A percentile compares a stretch with the other conserved stretches of the same genome.
Evolutionary conservation across 2,329 filamentous ascomycete species (phyloP).

Genomic region (Hypocrella siamensis): DNA sequence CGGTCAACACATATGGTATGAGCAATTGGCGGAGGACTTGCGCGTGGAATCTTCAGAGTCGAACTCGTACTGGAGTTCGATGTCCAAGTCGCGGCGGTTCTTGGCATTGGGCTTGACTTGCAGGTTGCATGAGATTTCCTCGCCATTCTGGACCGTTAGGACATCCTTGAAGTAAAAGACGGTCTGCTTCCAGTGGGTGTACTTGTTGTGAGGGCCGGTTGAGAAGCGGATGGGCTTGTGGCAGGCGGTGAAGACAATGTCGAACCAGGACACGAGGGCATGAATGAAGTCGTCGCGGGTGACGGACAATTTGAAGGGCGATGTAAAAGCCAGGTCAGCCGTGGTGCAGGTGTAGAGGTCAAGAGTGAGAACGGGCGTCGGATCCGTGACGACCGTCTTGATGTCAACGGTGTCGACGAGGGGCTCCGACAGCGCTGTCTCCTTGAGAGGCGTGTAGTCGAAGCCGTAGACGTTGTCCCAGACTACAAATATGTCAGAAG

Average conservation of each 20-base stretch:
- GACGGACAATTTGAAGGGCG: conserved; percentile 58
- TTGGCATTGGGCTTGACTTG: conserved; percentile 80
- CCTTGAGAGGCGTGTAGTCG: conserved; percentile 87
- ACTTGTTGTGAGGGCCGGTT: conserved; percentile 94
- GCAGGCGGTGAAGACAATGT: conserved; percentile 95
- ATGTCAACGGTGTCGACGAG: conserved; percentile 96
- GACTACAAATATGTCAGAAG: too few relatives aligned
- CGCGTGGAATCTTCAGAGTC: conserved; percentile 61
- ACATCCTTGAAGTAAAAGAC: conserved; percentile 96
- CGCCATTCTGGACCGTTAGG: conserved; percentile 76
- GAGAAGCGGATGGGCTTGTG: conserved; percentile 97
- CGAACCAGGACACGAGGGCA: conserved; percentile 95
- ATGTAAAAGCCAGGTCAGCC: conserved; percentile 69
- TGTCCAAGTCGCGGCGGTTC: conserved; percentile 91
- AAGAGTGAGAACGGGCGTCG: conserved; percentile 67
- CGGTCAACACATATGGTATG: conserved; percentile 75
- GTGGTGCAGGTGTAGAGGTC: conserved; percentile 85
- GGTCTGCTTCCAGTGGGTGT: conserved; percentile 99
- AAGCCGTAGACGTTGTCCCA: conserved; percentile 99
- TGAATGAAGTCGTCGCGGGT: conserved; percentile 91
- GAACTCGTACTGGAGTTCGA: conserved; percentile 69
- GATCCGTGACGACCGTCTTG: conserved; percentile 93
- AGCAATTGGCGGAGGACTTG: conserved; percentile 49
- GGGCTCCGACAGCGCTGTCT: conserved; percentile 84
- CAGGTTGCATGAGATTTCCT: conserved; percentile 59